phyloP scores from a whole-genome alignment of 768 basidiomycete species.

The Termitomyces sp. region DNA sequence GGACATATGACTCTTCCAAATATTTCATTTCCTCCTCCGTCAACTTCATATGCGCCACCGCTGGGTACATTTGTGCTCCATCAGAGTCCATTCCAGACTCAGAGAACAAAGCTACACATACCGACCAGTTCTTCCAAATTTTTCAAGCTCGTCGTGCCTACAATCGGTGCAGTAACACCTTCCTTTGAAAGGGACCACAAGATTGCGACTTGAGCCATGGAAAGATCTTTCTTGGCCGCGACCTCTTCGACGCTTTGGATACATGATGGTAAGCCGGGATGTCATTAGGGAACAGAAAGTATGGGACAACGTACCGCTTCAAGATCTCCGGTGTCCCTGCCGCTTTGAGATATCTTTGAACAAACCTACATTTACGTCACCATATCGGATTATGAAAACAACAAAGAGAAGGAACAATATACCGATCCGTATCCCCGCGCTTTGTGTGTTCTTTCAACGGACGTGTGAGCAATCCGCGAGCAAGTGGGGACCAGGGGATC shows the following conservation, averaged over 20 bases:
- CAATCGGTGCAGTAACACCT: conserved; percentile 52
- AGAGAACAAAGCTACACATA: conserved; percentile 11
- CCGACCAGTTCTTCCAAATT: conserved; percentile 49
- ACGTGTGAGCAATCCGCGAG: conserved; percentile 40
- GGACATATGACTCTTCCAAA: conserved; percentile 48
- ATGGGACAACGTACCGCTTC: conserved; percentile 22
- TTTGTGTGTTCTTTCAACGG: conserved; percentile 31
- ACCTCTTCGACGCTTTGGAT: conserved; percentile 44
- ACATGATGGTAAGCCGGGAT: not conserved
- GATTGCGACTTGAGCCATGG: conserved; percentile 53
- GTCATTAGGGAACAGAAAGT: not conserved
- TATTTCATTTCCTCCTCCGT: conserved; percentile 53
- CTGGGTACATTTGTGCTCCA: conserved; percentile 14
- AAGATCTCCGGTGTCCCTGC: conserved; percentile 28
- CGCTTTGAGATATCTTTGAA: conserved; percentile 19
- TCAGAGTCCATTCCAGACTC: too few species aligned
- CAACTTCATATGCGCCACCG: conserved; percentile 41
- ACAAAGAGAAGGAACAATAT: not conserved
- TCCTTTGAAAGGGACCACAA: conserved; percentile 45
- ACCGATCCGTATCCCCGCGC: conserved; percentile 33
- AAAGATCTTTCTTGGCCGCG: conserved; percentile 41
- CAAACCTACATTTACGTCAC: conserved; percentile 7
- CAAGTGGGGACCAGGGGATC: conserved; percentile 60
- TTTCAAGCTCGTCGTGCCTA: conserved; percentile 46
- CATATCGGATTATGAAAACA: not conserved